Evolutionary conservation across 2,329 filamentous ascomycete genomes (phyloP).

Genomic region (Ceratocystis albifundus): DNA sequence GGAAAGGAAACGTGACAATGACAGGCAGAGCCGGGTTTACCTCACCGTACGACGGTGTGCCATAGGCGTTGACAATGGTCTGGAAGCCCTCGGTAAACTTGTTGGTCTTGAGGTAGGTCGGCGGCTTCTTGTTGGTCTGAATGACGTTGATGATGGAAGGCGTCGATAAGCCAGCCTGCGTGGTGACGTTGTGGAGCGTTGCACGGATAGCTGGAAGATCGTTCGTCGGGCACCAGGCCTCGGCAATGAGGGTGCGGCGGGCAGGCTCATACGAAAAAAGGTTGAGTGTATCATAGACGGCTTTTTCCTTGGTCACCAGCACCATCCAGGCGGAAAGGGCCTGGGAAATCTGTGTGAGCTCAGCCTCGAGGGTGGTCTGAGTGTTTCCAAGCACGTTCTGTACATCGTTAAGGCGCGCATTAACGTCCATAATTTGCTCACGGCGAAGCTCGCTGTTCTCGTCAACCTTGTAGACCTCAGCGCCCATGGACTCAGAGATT

Average conservation of each 20-base stretch:
- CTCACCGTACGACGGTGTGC: constrained; percentile 92
- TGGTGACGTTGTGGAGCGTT: constrained; percentile 91
- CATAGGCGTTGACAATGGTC: constrained; percentile 97
- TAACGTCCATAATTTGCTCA: constrained; percentile 96
- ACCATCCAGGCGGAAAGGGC: constrained; percentile 96
- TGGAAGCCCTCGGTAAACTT: constrained; percentile 98
- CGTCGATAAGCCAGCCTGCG: constrained; percentile 87
- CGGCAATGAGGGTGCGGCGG: constrained; percentile 89
- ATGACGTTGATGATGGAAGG: constrained; percentile 98
- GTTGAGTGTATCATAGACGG: constrained; percentile 90
- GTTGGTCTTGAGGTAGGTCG: constrained; percentile 95
- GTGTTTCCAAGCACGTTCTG: constrained; percentile 90
- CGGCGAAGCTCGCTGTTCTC: constrained; percentile 92
- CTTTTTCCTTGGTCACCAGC: constrained; percentile 95
- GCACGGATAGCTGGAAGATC: constrained; percentile 80
- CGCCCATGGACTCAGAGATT: constrained; percentile 94
- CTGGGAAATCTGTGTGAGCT: constrained; percentile 85
- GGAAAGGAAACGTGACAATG: constrained; percentile 96
- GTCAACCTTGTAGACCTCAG: constrained; percentile 91
- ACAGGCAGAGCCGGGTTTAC: constrained; percentile 93
- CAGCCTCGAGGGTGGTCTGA: constrained; percentile 82
- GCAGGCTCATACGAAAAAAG: constrained; percentile 93
- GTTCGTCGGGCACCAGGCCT: constrained; percentile 94
- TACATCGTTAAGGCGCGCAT: constrained; percentile 80
- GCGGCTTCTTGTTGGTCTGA: constrained; percentile 90